Conservation (phyloP, 78 protist species). For the slime mould (Dictyostelium discoideum) region dicty_2.7 NC_007089.4:3522501-3523000, state of each 20-base stretch:
- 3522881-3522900: neutral
- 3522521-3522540: neutral
- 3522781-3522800: neutral
- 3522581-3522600: neutral
- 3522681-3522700: neutral
- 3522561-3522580: neutral
- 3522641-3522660: neutral
- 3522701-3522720: neutral
- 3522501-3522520: neutral
- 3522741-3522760: neutral
- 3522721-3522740: neutral
- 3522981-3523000: conserved; percentile 3
- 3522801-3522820: neutral
- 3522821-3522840: neutral
- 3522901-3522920: neutral
- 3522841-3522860: neutral
- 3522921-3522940: neutral
- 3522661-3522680: neutral
- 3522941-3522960: neutral
- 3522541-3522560: conserved; percentile 1
- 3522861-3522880: neutral
- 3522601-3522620: neutral
- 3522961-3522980: conserved; percentile 3
- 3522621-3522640: neutral
- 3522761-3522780: neutral